Evolutionary conservation across 257 asterid species (phyloP).

Genomic region (Osmanthus fragrans): DNA sequence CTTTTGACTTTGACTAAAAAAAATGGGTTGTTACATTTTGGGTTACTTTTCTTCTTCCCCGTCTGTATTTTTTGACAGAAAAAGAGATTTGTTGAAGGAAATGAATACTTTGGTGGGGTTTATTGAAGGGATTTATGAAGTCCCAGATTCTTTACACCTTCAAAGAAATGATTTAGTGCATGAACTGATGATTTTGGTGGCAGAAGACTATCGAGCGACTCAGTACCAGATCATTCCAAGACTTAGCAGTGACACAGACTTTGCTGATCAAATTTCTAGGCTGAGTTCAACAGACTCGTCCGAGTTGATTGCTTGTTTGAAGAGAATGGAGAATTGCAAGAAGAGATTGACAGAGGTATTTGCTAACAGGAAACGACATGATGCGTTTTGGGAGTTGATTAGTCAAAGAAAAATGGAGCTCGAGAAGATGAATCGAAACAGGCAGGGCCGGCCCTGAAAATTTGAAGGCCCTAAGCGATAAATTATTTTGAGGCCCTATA

Average conservation of each 20-base stretch:
- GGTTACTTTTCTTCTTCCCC: conserved; percentile 27
- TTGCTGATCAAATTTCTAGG: not conserved
- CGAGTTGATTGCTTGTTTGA: conserved; percentile 32
- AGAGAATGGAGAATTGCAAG: conserved; percentile 30
- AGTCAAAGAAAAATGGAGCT: conserved; percentile 20
- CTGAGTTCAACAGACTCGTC: too few relatives aligned
- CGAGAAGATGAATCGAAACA: conserved; percentile 22
- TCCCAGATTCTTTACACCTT: conserved; percentile 36
- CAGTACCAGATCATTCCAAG: conserved; percentile 33
- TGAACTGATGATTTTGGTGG: conserved; percentile 35
- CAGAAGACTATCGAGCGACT: conserved; percentile 37
- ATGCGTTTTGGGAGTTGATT: conserved; percentile 39
- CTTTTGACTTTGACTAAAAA: too few relatives aligned
- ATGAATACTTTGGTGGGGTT: conserved; percentile 28
- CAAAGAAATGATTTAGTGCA: conserved; percentile 33
- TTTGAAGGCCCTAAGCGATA: too few relatives aligned
- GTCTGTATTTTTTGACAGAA: conserved; percentile 16
- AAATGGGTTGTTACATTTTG: too few relatives aligned
- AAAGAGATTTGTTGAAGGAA: conserved; percentile 23
- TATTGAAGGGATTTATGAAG: conserved; percentile 41
- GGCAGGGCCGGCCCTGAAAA: too few relatives aligned
- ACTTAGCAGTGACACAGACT: conserved; percentile 22
- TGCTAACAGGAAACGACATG: conserved; percentile 31
- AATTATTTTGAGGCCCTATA: too few relatives aligned
- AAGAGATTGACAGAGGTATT: conserved; percentile 31